Evolutionary conservation across 345 rosid species (phyloP).

Genomic region (Syzygium jambos): DNA sequence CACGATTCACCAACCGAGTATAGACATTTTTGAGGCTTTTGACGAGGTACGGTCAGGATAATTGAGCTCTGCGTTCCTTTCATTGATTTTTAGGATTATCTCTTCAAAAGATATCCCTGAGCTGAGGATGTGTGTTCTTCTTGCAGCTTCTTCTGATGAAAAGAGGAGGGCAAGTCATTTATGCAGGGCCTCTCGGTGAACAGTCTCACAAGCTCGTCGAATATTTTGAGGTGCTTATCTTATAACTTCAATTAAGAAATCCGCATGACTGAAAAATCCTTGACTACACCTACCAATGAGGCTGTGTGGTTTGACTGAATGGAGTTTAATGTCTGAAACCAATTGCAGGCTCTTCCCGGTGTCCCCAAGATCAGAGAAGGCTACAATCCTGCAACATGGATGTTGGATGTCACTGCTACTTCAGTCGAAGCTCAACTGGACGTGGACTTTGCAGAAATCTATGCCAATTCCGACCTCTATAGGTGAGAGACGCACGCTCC

Average conservation of each 20-base stretch:
- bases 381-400: conserved; percentile 48
- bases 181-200: conserved; percentile 25
- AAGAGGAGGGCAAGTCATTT: conserved; percentile 30
- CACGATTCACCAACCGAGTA: conserved; percentile 18
- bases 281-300: background rate
- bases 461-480: conserved; percentile 26
- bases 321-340: background rate
- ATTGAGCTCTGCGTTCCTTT: background rate
- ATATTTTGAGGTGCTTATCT: conserved; percentile 19
- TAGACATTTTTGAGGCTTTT: conserved; percentile 18
- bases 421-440: conserved; percentile 22
- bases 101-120: background rate
- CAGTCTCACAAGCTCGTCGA: conserved; percentile 15
- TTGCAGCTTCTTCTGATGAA: conserved; percentile 26
- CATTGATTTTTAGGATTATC: background rate
- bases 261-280: background rate
- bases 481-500: conserved; percentile 3
- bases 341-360: conserved; percentile 27
- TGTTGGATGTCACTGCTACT: conserved; percentile 33
- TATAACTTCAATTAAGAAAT: background rate
- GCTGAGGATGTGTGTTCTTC: background rate
- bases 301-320: background rate
- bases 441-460: conserved; percentile 30
- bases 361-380: conserved; percentile 29
- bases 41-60: conserved; percentile 3